Evolutionary conservation across 139 green algal species (phyloP).

Genomic region (Chlorella sp.): DNA sequence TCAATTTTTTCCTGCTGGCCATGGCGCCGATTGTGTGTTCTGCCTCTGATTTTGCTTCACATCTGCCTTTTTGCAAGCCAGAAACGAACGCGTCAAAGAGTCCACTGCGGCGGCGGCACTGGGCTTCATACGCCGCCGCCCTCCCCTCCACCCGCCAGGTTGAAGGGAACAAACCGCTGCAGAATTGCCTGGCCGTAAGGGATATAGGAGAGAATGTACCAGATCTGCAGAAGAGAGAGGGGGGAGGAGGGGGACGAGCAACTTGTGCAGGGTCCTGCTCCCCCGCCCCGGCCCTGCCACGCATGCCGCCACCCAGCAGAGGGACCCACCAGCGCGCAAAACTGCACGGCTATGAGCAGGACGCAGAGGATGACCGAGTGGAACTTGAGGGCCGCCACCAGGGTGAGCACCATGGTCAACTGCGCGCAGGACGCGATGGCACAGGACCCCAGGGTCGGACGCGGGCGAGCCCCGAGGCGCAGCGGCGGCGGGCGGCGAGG

Average conservation of each 20-base stretch:
- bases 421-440: too few relatives aligned
- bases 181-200: slow-evolving; percentile 42
- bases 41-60: neutral
- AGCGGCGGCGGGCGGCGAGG: too few relatives aligned
- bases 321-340: slow-evolving; percentile 32
- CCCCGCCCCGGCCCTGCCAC: neutral
- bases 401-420: slow-evolving; percentile 55
- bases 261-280: neutral
- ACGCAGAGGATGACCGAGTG: slow-evolving; percentile 46
- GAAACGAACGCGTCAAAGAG: neutral
- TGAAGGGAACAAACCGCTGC: too few relatives aligned
- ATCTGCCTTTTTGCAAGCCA: too few relatives aligned
- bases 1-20: neutral
- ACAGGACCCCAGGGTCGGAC: too few relatives aligned
- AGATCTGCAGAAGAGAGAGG: too few relatives aligned
- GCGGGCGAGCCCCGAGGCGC: too few relatives aligned
- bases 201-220: slow-evolving; percentile 48
- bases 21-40: neutral
- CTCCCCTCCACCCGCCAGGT: neutral
- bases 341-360: slow-evolving; percentile 42
- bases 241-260: too few relatives aligned
- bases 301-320: neutral
- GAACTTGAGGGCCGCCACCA: slow-evolving; percentile 39
- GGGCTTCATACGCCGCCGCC: neutral
- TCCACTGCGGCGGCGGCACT: neutral